Percentiles rank a stretch among this genome's conserved stretches.
phyloP scores from a whole-genome alignment of 2,329 filamentous ascomycete genomes.

The Ophiocordyceps sinensis region DNA sequence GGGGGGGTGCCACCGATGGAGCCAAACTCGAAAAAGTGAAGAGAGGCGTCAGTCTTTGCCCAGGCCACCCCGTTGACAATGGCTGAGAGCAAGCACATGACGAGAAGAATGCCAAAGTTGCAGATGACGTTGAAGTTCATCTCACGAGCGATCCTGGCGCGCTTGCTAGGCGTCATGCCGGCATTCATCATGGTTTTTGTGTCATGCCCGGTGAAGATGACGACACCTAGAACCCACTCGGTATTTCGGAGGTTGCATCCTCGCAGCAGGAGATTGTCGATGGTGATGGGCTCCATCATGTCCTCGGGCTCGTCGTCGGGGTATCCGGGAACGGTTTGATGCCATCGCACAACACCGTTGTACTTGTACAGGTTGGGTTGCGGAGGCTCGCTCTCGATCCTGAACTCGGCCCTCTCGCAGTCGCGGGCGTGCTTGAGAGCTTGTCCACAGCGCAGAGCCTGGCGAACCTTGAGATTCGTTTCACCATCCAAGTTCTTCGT shows the following conservation, averaged over 20 bases:
- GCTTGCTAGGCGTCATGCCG: slow-evolving; percentile 87
- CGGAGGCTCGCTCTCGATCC: slow-evolving; percentile 78
- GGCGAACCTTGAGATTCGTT: slow-evolving; percentile 91
- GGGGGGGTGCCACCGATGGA: slow-evolving; percentile 61
- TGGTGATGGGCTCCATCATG: slow-evolving; percentile 85
- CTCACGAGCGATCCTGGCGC: slow-evolving; percentile 77
- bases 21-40: slow-evolving; percentile 72
- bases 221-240: slow-evolving; percentile 86
- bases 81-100: slow-evolving; percentile 78
- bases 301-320: slow-evolving; percentile 48
- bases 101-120: slow-evolving; percentile 81
- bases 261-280: slow-evolving; percentile 89
- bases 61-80: slow-evolving; percentile 77
- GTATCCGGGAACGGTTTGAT: slow-evolving; percentile 52
- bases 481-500: slow-evolving; percentile 97
- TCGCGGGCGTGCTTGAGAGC: slow-evolving; percentile 77
- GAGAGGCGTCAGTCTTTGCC: slow-evolving; percentile 58
- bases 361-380: slow-evolving; percentile 94
- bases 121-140: slow-evolving; percentile 96
- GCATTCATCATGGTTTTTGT: slow-evolving; percentile 99
- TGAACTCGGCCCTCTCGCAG: slow-evolving; percentile 79
- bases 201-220: slow-evolving; percentile 88
- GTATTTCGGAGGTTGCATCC: slow-evolving; percentile 91
- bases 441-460: slow-evolving; percentile 74
- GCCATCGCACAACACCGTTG: slow-evolving; percentile 79